Percentiles rank a stretch among this genome's conserved stretches.
These are phyloP conservation scores for Sporothrix brunneoviolacea DNA, from an alignment of 2,329 filamentous ascomycete genomes.

Conservation along the genomic window DNA sequence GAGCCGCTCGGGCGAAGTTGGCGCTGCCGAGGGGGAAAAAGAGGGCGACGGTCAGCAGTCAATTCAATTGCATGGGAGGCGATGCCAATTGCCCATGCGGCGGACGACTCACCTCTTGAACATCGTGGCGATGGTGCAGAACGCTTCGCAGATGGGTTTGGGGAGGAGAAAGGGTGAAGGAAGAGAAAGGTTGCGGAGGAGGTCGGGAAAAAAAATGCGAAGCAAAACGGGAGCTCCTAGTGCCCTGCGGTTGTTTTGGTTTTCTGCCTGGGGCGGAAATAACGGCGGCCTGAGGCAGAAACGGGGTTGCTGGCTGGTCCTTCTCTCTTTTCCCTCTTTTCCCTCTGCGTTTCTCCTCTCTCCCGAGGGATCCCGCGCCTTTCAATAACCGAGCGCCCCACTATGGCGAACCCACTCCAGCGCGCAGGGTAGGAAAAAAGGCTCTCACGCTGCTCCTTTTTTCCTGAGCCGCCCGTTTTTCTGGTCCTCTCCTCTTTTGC, in stretches of 20 bases:
- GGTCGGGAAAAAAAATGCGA: slow-evolving; percentile 22
- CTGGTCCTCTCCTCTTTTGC: not conserved
- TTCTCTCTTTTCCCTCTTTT: not conserved
- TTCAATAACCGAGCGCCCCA: slow-evolving; percentile 17
- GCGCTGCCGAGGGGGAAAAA: slow-evolving; percentile 37
- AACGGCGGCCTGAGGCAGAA: slow-evolving; percentile 14
- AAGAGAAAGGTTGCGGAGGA: slow-evolving; percentile 18
- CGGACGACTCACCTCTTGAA: slow-evolving; percentile 79
- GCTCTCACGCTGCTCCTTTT: not conserved
- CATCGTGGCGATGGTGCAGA: slow-evolving; percentile 51
- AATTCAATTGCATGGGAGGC: not conserved
- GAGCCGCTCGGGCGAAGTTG: slow-evolving; percentile 51
- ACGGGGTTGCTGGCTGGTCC: not conserved
- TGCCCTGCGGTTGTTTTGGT: slow-evolving; percentile 15
- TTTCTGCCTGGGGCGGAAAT: slow-evolving; percentile 14
- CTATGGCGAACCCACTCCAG: slow-evolving; percentile 1
- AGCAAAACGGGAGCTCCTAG: slow-evolving; percentile 20
- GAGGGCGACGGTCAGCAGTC: slow-evolving; percentile 36
- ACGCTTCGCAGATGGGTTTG: slow-evolving; percentile 16
- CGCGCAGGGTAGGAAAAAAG: not conserved
- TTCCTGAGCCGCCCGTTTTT: not conserved
- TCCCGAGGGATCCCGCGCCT: slow-evolving; percentile 19
- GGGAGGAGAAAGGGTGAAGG: not conserved
- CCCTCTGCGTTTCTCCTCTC: slow-evolving; percentile 12
- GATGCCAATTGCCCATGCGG: not conserved